Evolutionary conservation across 1,139 yeast species (phyloP).

Genomic region (Torulaspora pretoriensis): DNA sequence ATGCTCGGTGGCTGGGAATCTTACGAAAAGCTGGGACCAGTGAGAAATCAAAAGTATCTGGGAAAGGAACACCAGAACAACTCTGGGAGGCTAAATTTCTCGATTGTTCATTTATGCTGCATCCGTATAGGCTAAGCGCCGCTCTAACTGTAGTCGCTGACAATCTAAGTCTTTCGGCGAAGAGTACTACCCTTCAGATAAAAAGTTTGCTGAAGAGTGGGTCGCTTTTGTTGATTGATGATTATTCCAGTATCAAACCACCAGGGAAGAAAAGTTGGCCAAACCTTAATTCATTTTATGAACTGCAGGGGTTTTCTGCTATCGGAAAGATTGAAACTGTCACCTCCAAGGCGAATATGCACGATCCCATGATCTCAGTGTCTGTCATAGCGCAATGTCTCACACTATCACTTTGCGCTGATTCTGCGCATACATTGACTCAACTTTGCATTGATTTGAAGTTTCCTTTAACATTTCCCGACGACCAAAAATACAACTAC

Average conservation of each 20-base stretch:
- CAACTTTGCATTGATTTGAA: conserved; percentile 71
- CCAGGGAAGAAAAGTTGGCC: conserved; percentile 29
- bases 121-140: conserved; percentile 58
- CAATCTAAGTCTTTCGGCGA: conserved; percentile 14
- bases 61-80: neutral
- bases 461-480: conserved; percentile 56
- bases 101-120: conserved; percentile 54
- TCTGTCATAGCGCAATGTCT: conserved; percentile 49
- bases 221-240: conserved; percentile 55
- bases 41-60: conserved; percentile 1
- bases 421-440: conserved; percentile 67
- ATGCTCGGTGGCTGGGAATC: conserved; percentile 50
- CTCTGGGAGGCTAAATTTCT: conserved; percentile 45
- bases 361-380: conserved; percentile 37
- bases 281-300: conserved; percentile 19
- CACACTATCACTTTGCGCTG: conserved; percentile 70
- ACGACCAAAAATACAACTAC: conserved; percentile 50
- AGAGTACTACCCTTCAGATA: conserved; percentile 26
- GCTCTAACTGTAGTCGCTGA: conserved; percentile 50
- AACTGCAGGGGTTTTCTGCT: conserved; percentile 26
- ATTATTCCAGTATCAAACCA: conserved; percentile 38
- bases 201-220: conserved; percentile 48
- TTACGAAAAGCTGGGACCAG: conserved; percentile 14
- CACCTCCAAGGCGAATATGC: conserved; percentile 2
- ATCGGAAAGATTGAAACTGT: conserved; percentile 24